Conservation (phyloP, 1,284 basidiomycete genomes). For the Ustilago loliicola region DNA sequence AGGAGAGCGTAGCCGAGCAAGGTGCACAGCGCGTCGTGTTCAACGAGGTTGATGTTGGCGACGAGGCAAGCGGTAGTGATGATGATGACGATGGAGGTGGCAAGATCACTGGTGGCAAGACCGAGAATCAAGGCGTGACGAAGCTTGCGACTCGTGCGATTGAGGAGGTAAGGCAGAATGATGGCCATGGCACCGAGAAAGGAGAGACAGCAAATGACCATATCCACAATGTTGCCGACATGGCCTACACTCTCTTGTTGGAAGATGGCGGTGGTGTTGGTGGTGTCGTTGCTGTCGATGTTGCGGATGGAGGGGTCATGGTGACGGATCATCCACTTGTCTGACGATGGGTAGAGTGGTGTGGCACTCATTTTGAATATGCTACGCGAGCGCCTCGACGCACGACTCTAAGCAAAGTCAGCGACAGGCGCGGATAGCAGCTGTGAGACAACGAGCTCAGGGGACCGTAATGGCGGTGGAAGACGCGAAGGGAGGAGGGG, state of each 20-base stretch:
- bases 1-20: slow-evolving; percentile 56
- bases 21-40: slow-evolving; percentile 37
- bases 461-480: too few relatives aligned
- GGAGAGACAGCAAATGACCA: slow-evolving; percentile 60
- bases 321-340: slow-evolving; percentile 6
- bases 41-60: slow-evolving; percentile 47
- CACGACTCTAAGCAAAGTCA: background rate
- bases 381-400: background rate
- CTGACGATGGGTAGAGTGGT: slow-evolving; percentile 4
- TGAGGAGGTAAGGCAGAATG: slow-evolving; percentile 60
- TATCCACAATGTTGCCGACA: slow-evolving; percentile 58
- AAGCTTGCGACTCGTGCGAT: slow-evolving; percentile 54
- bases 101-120: slow-evolving; percentile 61
- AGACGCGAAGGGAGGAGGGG: background rate
- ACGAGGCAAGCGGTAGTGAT: slow-evolving; percentile 51
- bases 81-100: slow-evolving; percentile 56
- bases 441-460: background rate
- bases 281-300: slow-evolving; percentile 21
- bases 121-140: slow-evolving; percentile 63
- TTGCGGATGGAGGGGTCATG: slow-evolving; percentile 39
- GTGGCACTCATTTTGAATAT: background rate
- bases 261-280: slow-evolving; percentile 32
- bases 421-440: background rate
- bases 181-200: slow-evolving; percentile 56
- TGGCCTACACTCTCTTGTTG: slow-evolving; percentile 47